These are phyloP conservation scores for Cavenderia fasciculata DNA, from an alignment of 78 protist species.

Conservation along the genomic window DNA sequence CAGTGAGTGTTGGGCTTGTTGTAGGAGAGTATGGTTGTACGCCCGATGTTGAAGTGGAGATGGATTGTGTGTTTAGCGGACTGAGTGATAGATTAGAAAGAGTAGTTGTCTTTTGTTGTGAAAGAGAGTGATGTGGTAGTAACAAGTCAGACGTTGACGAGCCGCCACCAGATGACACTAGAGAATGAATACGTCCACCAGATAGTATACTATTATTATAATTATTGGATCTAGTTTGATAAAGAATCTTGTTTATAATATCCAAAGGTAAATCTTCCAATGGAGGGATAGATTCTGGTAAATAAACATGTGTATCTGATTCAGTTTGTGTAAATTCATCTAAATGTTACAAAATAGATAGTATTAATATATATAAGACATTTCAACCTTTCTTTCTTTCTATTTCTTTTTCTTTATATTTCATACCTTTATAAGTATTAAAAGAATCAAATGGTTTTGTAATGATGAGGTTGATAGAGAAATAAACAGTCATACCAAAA, in stretches of 20 bases:
- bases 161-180: too few species aligned
- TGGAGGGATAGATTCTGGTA: slow-evolving; percentile 67
- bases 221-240: slow-evolving; percentile 3
- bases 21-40: background rate
- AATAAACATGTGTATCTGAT: background rate
- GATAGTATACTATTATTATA: too few species aligned
- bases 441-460: slow-evolving; percentile 67
- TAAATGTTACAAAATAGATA: too few species aligned
- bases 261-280: slow-evolving; percentile 53
- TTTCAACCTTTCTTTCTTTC: too few species aligned
- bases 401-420: too few species aligned
- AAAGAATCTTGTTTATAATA: slow-evolving; percentile 19
- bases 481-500: slow-evolving; percentile 44
- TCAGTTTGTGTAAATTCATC: slow-evolving; percentile 52
- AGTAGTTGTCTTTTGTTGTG: background rate
- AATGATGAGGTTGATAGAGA: slow-evolving; percentile 56
- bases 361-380: too few species aligned
- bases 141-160: background rate
- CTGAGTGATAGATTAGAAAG: background rate
- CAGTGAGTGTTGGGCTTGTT: background rate
- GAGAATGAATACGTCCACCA: too few species aligned
- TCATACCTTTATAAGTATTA: too few species aligned
- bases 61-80: background rate
- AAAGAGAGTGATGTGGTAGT: background rate
- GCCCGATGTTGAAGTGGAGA: background rate